These are phyloP conservation scores for Erodium texanum DNA, from an alignment of 441 rosid genomes.

Conservation along the genomic window DNA sequence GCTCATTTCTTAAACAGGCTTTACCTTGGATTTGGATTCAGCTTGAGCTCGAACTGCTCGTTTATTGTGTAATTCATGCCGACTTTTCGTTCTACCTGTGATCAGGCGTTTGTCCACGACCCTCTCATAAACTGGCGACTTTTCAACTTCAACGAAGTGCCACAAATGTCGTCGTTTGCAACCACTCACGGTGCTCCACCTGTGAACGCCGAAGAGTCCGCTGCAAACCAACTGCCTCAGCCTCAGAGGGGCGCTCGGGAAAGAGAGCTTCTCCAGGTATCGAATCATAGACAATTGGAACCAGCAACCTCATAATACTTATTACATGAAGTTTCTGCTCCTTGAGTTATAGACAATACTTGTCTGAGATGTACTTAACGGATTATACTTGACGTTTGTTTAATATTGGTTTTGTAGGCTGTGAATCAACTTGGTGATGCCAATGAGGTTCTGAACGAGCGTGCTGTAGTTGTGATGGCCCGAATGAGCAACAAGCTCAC, in stretches of 20 bases:
- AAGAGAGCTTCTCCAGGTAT: constrained; percentile 90
- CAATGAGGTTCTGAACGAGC: constrained; percentile 89
- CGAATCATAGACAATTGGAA: constrained; percentile 1
- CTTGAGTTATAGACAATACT: neutral
- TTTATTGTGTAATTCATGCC: constrained; percentile 8
- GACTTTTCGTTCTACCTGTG: constrained; percentile 6
- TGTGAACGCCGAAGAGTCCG: constrained; percentile 61
- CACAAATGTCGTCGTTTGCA: constrained; percentile 69
- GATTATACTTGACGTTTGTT: constrained; percentile 9
- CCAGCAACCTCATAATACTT: too few species aligned
- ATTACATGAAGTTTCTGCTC: too few species aligned
- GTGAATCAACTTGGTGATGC: constrained; percentile 98
- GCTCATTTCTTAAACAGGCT: too few species aligned
- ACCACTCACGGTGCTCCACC: constrained; percentile 30
- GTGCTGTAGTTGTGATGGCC: constrained; percentile 92
- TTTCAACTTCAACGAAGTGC: constrained; percentile 93
- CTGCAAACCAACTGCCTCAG: constrained; percentile 63
- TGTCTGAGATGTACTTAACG: neutral
- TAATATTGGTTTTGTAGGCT: constrained; percentile 40
- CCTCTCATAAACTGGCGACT: constrained; percentile 99
- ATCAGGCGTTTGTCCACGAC: constrained; percentile 96
- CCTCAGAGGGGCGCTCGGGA: constrained; percentile 96
- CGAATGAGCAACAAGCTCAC: constrained; percentile 93
- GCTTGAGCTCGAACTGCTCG: too few species aligned
- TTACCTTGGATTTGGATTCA: too few species aligned